A percentile compares a stretch with the other conserved stretches of the same genome.
These are phyloP conservation scores for Lablab purpureus DNA, from an alignment of 306 rosid species.

Conservation along the genomic window DNA sequence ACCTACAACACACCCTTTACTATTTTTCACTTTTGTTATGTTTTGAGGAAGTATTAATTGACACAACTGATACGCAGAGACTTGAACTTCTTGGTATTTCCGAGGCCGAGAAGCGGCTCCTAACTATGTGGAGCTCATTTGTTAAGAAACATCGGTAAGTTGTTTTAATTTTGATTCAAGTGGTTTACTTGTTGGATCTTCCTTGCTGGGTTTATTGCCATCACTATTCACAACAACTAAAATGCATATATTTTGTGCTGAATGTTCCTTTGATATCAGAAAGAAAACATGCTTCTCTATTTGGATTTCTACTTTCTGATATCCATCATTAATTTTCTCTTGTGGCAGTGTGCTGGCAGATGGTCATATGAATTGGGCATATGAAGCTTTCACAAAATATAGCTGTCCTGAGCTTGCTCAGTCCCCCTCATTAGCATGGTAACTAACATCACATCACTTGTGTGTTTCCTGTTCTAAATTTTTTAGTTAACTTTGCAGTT, in stretches of 20 bases:
- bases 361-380: slow-evolving; percentile 89
- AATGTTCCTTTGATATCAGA: slow-evolving; percentile 33
- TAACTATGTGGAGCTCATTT: slow-evolving; percentile 84
- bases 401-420: slow-evolving; percentile 63
- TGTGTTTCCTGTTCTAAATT: slow-evolving; percentile 20
- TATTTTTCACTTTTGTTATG: not conserved
- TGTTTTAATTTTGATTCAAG: slow-evolving; percentile 26
- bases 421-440: slow-evolving; percentile 62
- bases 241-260: not conserved
- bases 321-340: slow-evolving; percentile 39
- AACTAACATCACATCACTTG: slow-evolving; percentile 40
- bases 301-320: slow-evolving; percentile 36
- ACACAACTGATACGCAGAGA: slow-evolving; percentile 63
- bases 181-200: slow-evolving; percentile 32
- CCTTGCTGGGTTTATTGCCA: not conserved
- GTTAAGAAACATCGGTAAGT: slow-evolving; percentile 74
- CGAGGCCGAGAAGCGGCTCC: slow-evolving; percentile 66
- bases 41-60: slow-evolving; percentile 34
- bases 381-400: slow-evolving; percentile 71
- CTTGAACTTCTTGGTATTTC: slow-evolving; percentile 66
- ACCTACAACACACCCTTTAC: not conserved
- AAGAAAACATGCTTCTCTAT: slow-evolving; percentile 30
- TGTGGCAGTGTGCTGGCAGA: slow-evolving; percentile 76
- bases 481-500: not conserved
- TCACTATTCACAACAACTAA: not conserved